Evolutionary conservation across 2,329 filamentous ascomycete genomes (phyloP).

Genomic region (Xylariaceae sp.): DNA sequence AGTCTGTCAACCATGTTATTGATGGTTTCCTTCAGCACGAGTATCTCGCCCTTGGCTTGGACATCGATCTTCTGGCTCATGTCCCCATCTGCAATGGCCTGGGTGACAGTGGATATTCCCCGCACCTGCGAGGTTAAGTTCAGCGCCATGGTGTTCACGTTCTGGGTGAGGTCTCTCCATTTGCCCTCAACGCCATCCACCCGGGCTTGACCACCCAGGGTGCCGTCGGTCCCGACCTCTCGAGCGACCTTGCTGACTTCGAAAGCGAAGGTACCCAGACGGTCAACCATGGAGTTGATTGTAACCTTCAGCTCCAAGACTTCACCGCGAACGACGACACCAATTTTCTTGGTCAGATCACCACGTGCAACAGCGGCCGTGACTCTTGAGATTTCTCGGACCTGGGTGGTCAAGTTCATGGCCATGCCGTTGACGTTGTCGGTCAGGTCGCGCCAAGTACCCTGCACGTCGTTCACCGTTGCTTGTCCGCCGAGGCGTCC

Average conservation of each 20-base stretch:
- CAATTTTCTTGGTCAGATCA: conserved; percentile 92
- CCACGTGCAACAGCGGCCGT: conserved; percentile 92
- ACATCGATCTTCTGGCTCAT: conserved; percentile 96
- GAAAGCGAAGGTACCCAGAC: conserved; percentile 89
- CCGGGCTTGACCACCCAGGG: conserved; percentile 85
- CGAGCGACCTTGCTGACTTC: conserved; percentile 93
- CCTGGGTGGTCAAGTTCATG: conserved; percentile 94
- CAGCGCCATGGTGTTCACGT: conserved; percentile 71
- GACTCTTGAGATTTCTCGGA: conserved; percentile 94
- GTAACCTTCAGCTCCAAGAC: conserved; percentile 94
- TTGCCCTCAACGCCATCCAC: conserved; percentile 95
- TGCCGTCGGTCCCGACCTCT: conserved; percentile 94
- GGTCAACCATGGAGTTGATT: conserved; percentile 98
- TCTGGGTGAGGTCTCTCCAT: conserved; percentile 94
- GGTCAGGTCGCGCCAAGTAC: conserved; percentile 93
- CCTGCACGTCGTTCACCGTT: conserved; percentile 90
- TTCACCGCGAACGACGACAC: conserved; percentile 87
- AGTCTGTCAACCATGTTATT: conserved; percentile 97
- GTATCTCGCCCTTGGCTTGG: conserved; percentile 88
- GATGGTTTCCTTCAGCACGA: conserved; percentile 90
- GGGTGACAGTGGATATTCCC: conserved; percentile 88
- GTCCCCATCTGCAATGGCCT: conserved; percentile 91
- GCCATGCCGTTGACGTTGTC: conserved; percentile 98
- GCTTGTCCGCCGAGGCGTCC: conserved; percentile 90
- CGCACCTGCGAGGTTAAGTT: conserved; percentile 70